Conservation (phyloP, 2,329 filamentous ascomycete genomes). For the Penicillium freii region DNA sequence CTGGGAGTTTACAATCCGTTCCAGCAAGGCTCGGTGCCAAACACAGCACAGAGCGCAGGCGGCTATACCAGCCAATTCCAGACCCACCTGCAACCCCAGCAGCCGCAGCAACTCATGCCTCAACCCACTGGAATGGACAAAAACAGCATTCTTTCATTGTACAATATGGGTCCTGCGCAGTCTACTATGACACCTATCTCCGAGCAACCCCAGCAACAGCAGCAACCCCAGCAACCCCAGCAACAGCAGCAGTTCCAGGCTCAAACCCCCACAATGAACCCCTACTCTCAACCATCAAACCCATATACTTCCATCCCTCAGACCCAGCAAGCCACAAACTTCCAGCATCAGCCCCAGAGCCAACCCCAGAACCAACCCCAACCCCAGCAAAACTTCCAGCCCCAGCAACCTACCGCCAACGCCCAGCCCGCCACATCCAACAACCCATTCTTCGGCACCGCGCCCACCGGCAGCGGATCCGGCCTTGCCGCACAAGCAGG, state of each 20-base stretch:
- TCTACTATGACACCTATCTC: conserved; percentile 30
- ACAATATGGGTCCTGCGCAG: conserved; percentile 43
- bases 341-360: conserved; percentile 21
- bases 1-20: conserved; percentile 36
- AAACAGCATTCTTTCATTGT: conserved; percentile 47
- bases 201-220: conserved; percentile 15
- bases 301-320: conserved; percentile 25
- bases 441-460: conserved; percentile 27
- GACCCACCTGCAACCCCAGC: conserved; percentile 19
- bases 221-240: no score
- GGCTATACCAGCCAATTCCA: conserved; percentile 29
- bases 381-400: conserved; percentile 20
- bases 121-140: conserved; percentile 49
- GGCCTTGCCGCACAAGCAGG: conserved; percentile 27
- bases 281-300: conserved; percentile 20
- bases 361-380: conserved; percentile 5
- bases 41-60: conserved; percentile 24
- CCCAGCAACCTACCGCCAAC: background rate
- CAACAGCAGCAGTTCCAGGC: background rate
- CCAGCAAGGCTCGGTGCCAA: conserved; percentile 29
- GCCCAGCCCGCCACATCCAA: conserved; percentile 17
- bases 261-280: conserved; percentile 15
- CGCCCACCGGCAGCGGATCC: conserved; percentile 12
- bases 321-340: conserved; percentile 18
- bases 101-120: conserved; percentile 33